phyloP scores from a whole-genome alignment of 495 filamentous ascomycete species.

The Hapsidospora chrysogenum region DNA sequence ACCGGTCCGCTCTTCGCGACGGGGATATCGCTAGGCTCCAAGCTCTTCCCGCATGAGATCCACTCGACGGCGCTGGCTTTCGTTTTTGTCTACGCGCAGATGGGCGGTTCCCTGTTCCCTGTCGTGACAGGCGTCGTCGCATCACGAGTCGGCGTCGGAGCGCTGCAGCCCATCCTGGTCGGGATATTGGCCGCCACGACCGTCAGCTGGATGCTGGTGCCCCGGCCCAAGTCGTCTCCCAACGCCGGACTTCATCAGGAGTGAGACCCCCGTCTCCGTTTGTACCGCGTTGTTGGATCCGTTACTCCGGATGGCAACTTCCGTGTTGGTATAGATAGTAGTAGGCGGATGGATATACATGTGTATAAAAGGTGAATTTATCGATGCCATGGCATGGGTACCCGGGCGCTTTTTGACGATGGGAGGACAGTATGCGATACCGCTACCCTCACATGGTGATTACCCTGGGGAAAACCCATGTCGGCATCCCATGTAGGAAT shows the following conservation, averaged over 20 bases:
- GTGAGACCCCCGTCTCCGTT: no score
- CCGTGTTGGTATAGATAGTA: no score
- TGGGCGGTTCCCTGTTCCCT: constrained; percentile 32
- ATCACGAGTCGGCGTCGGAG: constrained; percentile 24
- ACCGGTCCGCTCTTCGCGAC: constrained; percentile 32
- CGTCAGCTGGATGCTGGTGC: constrained; percentile 28
- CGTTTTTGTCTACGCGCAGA: constrained; percentile 30
- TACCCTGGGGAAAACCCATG: no score
- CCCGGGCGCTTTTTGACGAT: no score
- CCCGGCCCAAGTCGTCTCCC: constrained; percentile 4
- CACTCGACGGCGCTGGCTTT: constrained; percentile 22
- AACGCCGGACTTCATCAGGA: constrained; percentile 1
- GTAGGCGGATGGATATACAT: no score
- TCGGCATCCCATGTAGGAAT: no score
- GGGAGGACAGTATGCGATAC: no score
- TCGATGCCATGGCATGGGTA: no score
- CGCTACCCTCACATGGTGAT: no score
- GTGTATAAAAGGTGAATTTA: no score
- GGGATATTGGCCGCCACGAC: constrained; percentile 24
- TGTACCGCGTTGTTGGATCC: no score
- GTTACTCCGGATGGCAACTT: no score
- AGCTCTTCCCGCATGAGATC: constrained; percentile 22
- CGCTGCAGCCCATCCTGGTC: constrained; percentile 33
- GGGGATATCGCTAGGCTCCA: constrained; percentile 21
- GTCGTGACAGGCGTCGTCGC: constrained; percentile 32